Base-by-base conservation (phyloP, 306 rosid genomes). In the Casuarina glauca region DNA sequence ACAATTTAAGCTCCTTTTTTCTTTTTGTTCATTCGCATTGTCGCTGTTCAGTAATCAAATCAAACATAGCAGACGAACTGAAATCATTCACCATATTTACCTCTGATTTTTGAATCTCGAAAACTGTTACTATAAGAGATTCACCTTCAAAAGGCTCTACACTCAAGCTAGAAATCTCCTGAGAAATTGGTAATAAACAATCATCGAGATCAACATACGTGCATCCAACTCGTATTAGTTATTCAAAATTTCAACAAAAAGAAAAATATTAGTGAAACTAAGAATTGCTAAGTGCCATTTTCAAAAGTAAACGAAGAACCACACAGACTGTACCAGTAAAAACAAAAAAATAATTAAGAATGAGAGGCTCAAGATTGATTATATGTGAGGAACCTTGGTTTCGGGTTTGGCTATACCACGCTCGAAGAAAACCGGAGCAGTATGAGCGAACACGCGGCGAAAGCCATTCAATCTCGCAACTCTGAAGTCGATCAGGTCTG, bases 161-260 rank as follows among this genome's bases (percentile, higher is more conserved):
- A 73, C 97, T 92, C 84, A 94, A 89, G 81, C 97, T 92, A 43
- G 98, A 91, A 75, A 94, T 90, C 74, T 94, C 98, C 97, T 94
- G 86, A 78, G 74, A 79, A 77, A 1, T 62, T 50, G 44, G 75
- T 50, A 70, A 84, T 68, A 17, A 42, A 60, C 46, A 63, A 8
- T 15, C 35, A 77, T 76, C 43, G n/a, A n/a, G 61, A 67, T 55
- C 71, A 60, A 48, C 5, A 57, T 13, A 26, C 17, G 41, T 41
- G 41, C 48, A 42, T 66, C 48, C 49, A 66, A 66, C 17, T 41
- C 42, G 7, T 9, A 19, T 7, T 9, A 19, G 17, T 0, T 41
- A 42, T 41, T 32, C 48, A 64, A 39, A 64, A 39, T 42, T 39
- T 3, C 26, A 58, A 9, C 4, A 58, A 58, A 20, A 20, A 46